phyloP scores from a whole-genome alignment of 768 basidiomycete genomes.

The Suillus brevipes region DNA sequence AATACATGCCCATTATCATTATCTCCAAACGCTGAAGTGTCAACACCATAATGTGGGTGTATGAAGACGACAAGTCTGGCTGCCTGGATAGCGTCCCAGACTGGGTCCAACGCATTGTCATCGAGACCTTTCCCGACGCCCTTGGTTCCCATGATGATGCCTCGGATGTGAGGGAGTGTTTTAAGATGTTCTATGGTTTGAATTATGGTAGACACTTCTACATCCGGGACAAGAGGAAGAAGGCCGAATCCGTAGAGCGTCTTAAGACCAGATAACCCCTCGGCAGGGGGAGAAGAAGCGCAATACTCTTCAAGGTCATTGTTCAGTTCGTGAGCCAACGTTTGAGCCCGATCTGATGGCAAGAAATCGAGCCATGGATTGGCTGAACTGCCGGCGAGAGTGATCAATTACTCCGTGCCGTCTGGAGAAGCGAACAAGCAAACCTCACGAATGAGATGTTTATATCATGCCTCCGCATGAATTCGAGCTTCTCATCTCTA shows the following conservation, averaged over 20 bases:
- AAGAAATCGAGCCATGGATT: slow-evolving; percentile 95
- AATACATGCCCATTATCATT: slow-evolving; percentile 85
- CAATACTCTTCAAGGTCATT: slow-evolving; percentile 79
- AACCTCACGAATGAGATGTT: slow-evolving; percentile 79
- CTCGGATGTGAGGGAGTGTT: slow-evolving; percentile 63
- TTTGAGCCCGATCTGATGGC: slow-evolving; percentile 60
- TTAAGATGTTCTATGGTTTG: slow-evolving; percentile 68
- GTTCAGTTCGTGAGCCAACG: slow-evolving; percentile 72
- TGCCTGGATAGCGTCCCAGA: slow-evolving; percentile 77
- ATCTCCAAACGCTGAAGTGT: slow-evolving; percentile 70
- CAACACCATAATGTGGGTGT: slow-evolving; percentile 86
- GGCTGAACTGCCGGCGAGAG: slow-evolving; percentile 55
- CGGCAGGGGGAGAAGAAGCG: slow-evolving; percentile 52
- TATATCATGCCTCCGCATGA: slow-evolving; percentile 84
- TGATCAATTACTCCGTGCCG: slow-evolving; percentile 15
- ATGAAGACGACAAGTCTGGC: slow-evolving; percentile 76
- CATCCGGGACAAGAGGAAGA: slow-evolving; percentile 74
- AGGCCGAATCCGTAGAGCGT: slow-evolving; percentile 84
- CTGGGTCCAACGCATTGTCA: slow-evolving; percentile 71
- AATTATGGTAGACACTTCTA: slow-evolving; percentile 55
- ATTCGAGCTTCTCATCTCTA: slow-evolving; percentile 70
- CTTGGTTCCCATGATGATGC: slow-evolving; percentile 81
- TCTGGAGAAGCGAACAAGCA: slow-evolving; percentile 10
- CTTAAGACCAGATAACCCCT: slow-evolving; percentile 41
- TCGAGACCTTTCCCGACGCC: slow-evolving; percentile 79